Conservation (phyloP, 345 rosid species). For the Syzygium grande region DNA sequence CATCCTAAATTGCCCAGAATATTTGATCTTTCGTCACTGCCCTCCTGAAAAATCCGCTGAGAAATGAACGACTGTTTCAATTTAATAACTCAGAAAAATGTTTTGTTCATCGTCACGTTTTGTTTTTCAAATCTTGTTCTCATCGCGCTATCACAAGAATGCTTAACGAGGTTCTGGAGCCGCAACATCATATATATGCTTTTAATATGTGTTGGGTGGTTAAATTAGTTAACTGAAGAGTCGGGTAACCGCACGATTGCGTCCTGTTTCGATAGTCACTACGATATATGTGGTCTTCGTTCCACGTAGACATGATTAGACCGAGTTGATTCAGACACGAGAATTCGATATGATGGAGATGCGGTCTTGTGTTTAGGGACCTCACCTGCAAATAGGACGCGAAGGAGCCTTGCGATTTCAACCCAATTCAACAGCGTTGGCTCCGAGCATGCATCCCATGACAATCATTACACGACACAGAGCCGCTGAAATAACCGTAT, state of each 20-base stretch:
- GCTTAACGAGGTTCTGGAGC: neutral
- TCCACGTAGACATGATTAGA: neutral
- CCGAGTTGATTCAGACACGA: neutral
- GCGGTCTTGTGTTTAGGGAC: neutral
- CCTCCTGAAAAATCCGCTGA: neutral
- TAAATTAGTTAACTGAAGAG: neutral
- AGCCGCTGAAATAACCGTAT: neutral
- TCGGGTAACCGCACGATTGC: neutral
- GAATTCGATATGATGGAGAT: neutral
- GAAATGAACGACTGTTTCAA: neutral
- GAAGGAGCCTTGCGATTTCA: neutral
- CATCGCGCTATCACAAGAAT: neutral
- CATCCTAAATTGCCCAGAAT: neutral
- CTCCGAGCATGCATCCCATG: conserved; percentile 4
- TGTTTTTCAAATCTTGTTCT: neutral
- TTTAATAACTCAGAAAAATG: neutral
- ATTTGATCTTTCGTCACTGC: neutral
- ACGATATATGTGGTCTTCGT: neutral
- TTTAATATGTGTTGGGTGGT: neutral
- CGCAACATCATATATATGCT: neutral
- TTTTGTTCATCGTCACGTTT: neutral
- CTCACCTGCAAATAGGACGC: neutral
- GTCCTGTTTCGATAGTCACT: neutral
- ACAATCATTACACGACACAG: neutral
- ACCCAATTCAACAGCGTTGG: neutral